phyloP scores from a whole-genome alignment of 2,329 filamentous ascomycete genomes.

The Alternaria consortialis region DNA sequence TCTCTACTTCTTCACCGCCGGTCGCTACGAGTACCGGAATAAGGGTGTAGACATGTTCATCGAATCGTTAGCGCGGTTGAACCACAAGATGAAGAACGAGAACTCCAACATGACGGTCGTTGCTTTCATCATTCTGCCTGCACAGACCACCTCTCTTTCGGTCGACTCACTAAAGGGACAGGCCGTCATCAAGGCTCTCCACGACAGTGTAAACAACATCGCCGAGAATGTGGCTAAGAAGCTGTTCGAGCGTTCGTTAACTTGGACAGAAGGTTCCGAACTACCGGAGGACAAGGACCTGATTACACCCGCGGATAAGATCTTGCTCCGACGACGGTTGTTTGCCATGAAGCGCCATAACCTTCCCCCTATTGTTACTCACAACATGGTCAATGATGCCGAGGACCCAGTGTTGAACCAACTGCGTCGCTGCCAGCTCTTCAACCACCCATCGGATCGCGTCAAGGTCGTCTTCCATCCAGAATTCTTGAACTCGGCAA shows the following conservation, averaged over 20 bases:
- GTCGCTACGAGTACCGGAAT: conserved; percentile 96
- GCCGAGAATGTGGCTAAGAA: conserved; percentile 91
- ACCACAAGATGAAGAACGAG: conserved; percentile 85
- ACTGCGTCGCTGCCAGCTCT: conserved; percentile 92
- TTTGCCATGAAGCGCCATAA: conserved; percentile 96
- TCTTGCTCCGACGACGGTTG: conserved; percentile 86
- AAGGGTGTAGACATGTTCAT: conserved; percentile 99
- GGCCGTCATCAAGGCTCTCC: conserved; percentile 94
- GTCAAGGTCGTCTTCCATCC: conserved; percentile 99
- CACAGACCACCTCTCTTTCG: conserved; percentile 91
- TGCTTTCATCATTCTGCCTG: conserved; percentile 98
- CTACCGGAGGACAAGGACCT: conserved; percentile 97
- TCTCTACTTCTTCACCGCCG: conserved; percentile 95
- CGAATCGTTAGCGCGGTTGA: conserved; percentile 91
- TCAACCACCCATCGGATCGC: conserved; percentile 93
- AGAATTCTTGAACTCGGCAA: conserved; percentile 94
- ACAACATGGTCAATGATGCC: conserved; percentile 96
- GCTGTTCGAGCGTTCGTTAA: conserved; percentile 91
- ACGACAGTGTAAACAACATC: conserved; percentile 92
- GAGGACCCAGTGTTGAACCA: conserved; percentile 97
- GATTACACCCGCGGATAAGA: conserved; percentile 89
- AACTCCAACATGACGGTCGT: conserved; percentile 94
- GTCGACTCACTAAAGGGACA: conserved; percentile 97
- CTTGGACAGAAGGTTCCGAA: conserved; percentile 93
- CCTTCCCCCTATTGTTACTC: conserved; percentile 94